Base-by-base conservation (phyloP, 805 yeast genomes). In the Lipomyces sp. region DNA sequence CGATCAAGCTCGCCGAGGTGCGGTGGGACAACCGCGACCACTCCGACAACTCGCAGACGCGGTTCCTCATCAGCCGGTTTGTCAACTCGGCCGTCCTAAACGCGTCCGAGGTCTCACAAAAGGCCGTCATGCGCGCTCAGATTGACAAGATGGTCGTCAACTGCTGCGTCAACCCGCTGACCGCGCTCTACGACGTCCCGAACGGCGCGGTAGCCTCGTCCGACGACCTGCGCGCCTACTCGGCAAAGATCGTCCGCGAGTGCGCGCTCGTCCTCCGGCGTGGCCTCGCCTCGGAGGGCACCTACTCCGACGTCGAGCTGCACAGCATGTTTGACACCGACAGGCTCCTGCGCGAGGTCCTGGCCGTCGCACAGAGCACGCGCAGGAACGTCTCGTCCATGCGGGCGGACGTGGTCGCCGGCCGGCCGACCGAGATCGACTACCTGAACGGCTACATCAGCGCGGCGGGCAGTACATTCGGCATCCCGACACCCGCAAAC, bases 361-460 rank as follows among this genome's bases (percentile, higher is more conserved):
- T 63, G 3, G 66, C 71, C 7, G 79, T 80, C 4, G 69, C 77
- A 19, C 61, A 65, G 19, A 56, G 65, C 10, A 79, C 90, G 2
- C 74, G 77, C 0, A 65, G 74, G 36, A 91, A 89, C 63, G 74
- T 79, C 40, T 76, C 85, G 7, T 80, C 86, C 14, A 84, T 84
- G 90, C 70, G 85, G 43, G 80, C 79, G 51, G 98, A 91, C 61
- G 69, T 80, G 16, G 61, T 72, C 40, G 64, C 68, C 56, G 66
- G 72, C 65, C 51, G 75, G 58, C 75, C 73, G 14, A 86, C 93
- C 0, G 98, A 91, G 64, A 78, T 91, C 19, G 85, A 83, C 53
- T 84, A 78, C 64, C 82, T 91, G 52, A 93, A 90, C 64, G 97
- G 97, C 1, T 87, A 81, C 62, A 74, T 90, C 11, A 82, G 77